Evolutionary conservation across 768 basidiomycete genomes (phyloP), one percentile per base, ranked within the genome.

Genomic region (Infundibulicybe gibba): DNA sequence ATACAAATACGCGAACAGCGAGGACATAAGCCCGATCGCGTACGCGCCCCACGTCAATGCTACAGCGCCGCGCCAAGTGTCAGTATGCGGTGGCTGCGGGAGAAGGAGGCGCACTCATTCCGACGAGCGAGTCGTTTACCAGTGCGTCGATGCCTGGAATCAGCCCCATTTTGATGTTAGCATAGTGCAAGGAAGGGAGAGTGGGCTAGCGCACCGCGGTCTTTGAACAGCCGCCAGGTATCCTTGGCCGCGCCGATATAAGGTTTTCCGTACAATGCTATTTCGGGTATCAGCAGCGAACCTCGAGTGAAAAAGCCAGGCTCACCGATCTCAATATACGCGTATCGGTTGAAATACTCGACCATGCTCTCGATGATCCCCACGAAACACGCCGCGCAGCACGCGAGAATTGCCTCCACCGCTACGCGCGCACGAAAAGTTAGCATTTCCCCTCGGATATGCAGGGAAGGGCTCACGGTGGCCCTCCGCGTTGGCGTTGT

Each of bases 11-110:
- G 77, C 82, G 56, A 92, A 90, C 15, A 91, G 65, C 2, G 81
- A 83, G 43, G 76, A 89, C 19, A 87, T 63, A 49, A 90, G 62
- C n/a, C 87, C 87, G 45, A 87, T 77, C 42, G 74, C 69, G 61
- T 92, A 92, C 13, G 80, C 85, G n/a, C 89, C 87, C 82, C 86
- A 90, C 1, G 77, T 87, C 54, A 89, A 62, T 0, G 85, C 85
- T 85, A 47, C 6, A n/a, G n/a, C n/a, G 14, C 30, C 11, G 43
- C 8, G 41, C 40, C 43, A n/a, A 35, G 9, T n/a, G 20, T 33
- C 21, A 48, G 21, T 34, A 8, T 17, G 2, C 32, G 16, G n/a
- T n/a, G n/a, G 20, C 1, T 20, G 25, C 21, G 4, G 20, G 6
- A 12, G 42, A 39, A 53, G 41, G 19, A 48, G 11, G 4, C 17